A percentile compares a stretch with the other conserved stretches of the same genome.
phyloP scores from a whole-genome alignment of 805 yeast genomes.

The Lipomyces kockii region DNA sequence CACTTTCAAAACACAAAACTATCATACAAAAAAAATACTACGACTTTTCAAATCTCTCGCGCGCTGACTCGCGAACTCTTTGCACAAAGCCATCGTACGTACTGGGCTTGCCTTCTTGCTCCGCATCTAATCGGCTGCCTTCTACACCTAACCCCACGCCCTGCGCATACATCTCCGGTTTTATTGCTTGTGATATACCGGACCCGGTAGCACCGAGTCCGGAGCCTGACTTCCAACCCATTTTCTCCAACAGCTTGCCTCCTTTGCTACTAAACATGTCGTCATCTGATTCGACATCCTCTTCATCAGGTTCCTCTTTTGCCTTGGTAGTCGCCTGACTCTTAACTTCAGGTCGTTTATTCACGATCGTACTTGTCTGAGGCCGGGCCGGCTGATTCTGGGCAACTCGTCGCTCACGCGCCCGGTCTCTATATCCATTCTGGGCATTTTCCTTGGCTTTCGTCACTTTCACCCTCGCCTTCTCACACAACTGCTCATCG shows the following conservation, averaged over 20 bases:
- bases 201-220: conserved; percentile 77
- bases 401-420: conserved; percentile 31
- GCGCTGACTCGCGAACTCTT: conserved; percentile 6
- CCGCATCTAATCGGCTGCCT: conserved; percentile 12
- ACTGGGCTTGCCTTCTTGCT: conserved; percentile 7
- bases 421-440: conserved; percentile 32
- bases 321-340: not conserved
- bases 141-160: conserved; percentile 35
- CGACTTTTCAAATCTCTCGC: conserved; percentile 14
- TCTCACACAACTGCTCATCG: conserved; percentile 7
- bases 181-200: conserved; percentile 37
- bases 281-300: conserved; percentile 27
- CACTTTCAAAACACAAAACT: not conserved
- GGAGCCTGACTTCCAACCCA: conserved; percentile 89
- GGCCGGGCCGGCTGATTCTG: conserved; percentile 14
- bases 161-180: conserved; percentile 28
- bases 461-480: conserved; percentile 10
- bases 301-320: not conserved
- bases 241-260: conserved; percentile 69
- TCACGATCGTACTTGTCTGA: not conserved
- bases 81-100: conserved; percentile 14
- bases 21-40: not conserved
- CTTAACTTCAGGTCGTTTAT: not conserved
- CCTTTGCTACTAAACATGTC: conserved; percentile 50
- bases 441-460: conserved; percentile 7